Evolutionary conservation across 768 basidiomycete species (phyloP), one percentile per base, ranked within the genome.

Genomic region (Tricholoma saponaceum): DNA sequence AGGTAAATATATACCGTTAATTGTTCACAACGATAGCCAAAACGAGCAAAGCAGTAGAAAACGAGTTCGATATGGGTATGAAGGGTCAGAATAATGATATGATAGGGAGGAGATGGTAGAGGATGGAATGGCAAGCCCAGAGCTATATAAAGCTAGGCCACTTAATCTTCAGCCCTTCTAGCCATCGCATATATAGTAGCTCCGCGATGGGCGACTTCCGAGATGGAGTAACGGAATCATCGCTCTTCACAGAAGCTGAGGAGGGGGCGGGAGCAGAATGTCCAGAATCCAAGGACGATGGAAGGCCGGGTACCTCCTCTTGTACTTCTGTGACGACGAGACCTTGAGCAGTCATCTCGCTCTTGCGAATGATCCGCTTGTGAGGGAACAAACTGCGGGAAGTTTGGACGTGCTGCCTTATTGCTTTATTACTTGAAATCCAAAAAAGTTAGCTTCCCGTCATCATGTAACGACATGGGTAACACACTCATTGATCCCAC

Each of bases 121-220:
- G 44, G 18, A 54, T n/a, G n/a, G 51, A 28, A 28, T 26, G 6
- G 47, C 47, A 28, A 18, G 5, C 28, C n/a, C 47, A 43, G 22
- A 22, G 41, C 28, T 55, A 80, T 64, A 77, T 72, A 51, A 91
- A 78, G 64, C 79, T 89, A 5, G 92, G 92, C 94, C 94, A 95
- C 70, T 92, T 95, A 67, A 95, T 76, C 72, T 85, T 88, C 54
- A 97, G 74, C 3, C 95, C 95, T 67, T 97, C 92, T 23, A 98
- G 76, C 95, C 96, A 98, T 51, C 96, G 85, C 82, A 95, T 87
- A 70, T 98, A 98, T n/a, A 98, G 76, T 61, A 98, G 80, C 69
- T 98, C 96, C 20, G 94, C 91, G 26, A 98, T 94, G 5, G 95
- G 94, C 55, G 92, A 95, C 69, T 87, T 89, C 60, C 84, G 81